Evolutionary conservation across 1,284 basidiomycete genomes (phyloP).

Genomic region (Ustilago trichophora): DNA sequence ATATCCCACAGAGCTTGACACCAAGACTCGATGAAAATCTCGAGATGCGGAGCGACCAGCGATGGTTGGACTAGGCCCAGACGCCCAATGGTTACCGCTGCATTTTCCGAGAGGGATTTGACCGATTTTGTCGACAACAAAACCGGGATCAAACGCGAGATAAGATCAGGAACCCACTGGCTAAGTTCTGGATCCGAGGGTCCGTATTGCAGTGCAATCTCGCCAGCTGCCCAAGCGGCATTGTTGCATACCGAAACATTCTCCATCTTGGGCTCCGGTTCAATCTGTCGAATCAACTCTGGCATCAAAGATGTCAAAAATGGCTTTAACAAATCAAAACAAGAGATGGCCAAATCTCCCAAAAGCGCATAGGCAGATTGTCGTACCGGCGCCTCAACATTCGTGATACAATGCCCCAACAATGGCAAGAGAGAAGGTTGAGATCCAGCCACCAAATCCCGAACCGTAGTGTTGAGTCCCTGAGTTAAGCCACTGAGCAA

Average conservation of each 20-base stretch:
- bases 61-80: conserved; percentile 90
- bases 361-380: conserved; percentile 97
- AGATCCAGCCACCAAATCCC: conserved; percentile 53
- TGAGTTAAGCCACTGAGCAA: conserved; percentile 94
- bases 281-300: conserved; percentile 87
- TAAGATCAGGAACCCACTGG: conserved; percentile 72
- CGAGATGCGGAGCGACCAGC: conserved; percentile 86
- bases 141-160: conserved; percentile 89
- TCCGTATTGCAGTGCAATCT: conserved; percentile 75
- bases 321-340: conserved; percentile 84
- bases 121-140: conserved; percentile 88
- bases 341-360: conserved; percentile 96
- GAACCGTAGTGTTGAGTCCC: conserved; percentile 77
- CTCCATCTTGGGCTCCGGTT: conserved; percentile 86
- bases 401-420: conserved; percentile 68
- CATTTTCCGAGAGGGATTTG: conserved; percentile 94
- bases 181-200: conserved; percentile 67
- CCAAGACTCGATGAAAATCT: conserved; percentile 93
- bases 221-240: conserved; percentile 99
- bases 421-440: conserved; percentile 60
- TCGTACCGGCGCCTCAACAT: conserved; percentile 91
- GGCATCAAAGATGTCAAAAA: conserved; percentile 83
- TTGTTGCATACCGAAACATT: conserved; percentile 98
- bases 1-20: conserved; percentile 97
- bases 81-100: conserved; percentile 97